phyloP scores from a whole-genome alignment of 169 alveolate species.

The Perkinsus marinus region DNA sequence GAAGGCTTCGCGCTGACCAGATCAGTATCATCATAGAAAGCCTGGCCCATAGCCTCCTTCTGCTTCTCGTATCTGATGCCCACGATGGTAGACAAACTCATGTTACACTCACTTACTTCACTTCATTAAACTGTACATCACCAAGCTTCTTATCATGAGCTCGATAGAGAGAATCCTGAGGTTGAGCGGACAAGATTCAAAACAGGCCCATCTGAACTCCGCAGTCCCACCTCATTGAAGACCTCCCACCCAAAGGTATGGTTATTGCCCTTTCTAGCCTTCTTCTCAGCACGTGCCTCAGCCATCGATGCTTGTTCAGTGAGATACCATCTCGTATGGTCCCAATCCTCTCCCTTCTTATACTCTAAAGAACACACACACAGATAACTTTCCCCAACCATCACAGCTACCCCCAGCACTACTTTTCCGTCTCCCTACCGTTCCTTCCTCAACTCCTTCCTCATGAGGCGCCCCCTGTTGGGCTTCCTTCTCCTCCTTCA shows the following conservation, averaged over 20 bases:
- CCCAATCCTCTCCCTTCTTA: neutral
- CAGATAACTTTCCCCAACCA: neutral
- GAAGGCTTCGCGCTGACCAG: neutral
- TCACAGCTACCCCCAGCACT: no score
- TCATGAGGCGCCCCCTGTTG: neutral
- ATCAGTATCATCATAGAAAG: neutral
- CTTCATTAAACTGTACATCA: neutral
- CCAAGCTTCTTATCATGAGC: constrained; percentile 49
- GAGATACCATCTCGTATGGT: neutral
- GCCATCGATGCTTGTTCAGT: neutral
- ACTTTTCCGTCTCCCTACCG: neutral
- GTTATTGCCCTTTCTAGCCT: constrained; percentile 19
- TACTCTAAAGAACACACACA: neutral
- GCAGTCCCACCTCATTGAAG: constrained; percentile 36
- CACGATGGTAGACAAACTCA: no score
- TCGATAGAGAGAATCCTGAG: constrained; percentile 50
- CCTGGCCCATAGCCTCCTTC: neutral
- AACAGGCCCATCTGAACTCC: neutral
- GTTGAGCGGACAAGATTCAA: neutral
- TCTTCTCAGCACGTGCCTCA: neutral
- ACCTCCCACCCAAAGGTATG: constrained; percentile 61
- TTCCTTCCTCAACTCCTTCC: neutral
- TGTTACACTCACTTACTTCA: no score
- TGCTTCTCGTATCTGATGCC: neutral
- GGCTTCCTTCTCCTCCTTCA: neutral